phyloP scores from a whole-genome alignment of 352 stramenopile species.

The Phytophthora tubulina region DNA sequence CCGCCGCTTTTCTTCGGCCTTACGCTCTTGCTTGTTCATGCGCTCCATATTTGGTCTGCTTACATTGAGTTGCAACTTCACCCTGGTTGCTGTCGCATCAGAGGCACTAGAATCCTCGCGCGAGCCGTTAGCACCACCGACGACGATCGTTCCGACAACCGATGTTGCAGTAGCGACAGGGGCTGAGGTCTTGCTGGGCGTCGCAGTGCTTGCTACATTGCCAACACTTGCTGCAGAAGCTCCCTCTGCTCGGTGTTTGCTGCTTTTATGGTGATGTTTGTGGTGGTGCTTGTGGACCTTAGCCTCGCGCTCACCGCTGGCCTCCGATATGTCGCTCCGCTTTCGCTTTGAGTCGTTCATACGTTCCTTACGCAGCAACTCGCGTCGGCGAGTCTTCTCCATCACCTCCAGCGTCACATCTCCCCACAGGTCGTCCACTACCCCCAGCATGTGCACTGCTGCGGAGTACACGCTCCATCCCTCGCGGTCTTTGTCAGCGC shows the following conservation, averaged over 20 bases:
- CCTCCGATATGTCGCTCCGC: slow-evolving; percentile 42
- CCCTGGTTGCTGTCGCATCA: slow-evolving; percentile 57
- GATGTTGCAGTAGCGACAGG: slow-evolving; percentile 33
- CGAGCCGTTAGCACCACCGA: slow-evolving; percentile 37
- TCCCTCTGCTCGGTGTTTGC: slow-evolving; percentile 27
- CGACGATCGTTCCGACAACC: slow-evolving; percentile 47
- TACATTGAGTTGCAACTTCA: slow-evolving; percentile 72
- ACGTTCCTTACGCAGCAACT: slow-evolving; percentile 81
- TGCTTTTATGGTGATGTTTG: slow-evolving; percentile 44
- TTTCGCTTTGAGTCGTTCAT: slow-evolving; percentile 68
- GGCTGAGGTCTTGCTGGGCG: slow-evolving; percentile 18
- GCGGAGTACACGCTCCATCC: slow-evolving; percentile 85
- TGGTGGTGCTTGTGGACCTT: slow-evolving; percentile 42
- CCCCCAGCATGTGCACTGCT: slow-evolving; percentile 74
- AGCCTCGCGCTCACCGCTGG: slow-evolving; percentile 45
- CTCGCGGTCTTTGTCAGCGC: slow-evolving; percentile 80
- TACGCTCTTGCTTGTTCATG: slow-evolving; percentile 89
- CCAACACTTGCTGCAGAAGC: slow-evolving; percentile 8
- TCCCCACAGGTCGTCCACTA: slow-evolving; percentile 82
- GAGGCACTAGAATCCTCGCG: slow-evolving; percentile 34
- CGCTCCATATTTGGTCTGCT: slow-evolving; percentile 71
- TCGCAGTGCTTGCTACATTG: slow-evolving; percentile 9
- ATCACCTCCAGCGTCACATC: slow-evolving; percentile 84
- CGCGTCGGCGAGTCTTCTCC: slow-evolving; percentile 73
- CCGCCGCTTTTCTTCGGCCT: slow-evolving; percentile 85